Evolutionary conservation across 371 early-diverging fungal species (phyloP).

Genomic region (Apophysomyces sp.): DNA sequence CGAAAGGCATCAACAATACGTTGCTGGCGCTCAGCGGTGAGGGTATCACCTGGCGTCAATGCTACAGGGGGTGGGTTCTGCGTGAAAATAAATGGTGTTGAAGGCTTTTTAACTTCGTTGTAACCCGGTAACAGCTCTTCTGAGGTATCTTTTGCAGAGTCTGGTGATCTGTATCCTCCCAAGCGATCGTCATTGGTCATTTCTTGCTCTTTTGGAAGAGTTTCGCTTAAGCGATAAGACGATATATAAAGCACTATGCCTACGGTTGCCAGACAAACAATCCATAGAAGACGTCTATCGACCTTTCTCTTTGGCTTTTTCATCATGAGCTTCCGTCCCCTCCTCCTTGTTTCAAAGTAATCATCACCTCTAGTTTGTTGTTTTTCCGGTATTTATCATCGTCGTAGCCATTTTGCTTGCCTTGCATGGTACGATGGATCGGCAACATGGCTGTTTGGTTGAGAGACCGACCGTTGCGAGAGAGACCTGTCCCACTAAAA

Average conservation of each 20-base stretch:
- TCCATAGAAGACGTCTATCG: not conserved
- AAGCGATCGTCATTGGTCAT: not conserved
- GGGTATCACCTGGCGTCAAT: slow-evolving; percentile 12
- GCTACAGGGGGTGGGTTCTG: slow-evolving; percentile 24
- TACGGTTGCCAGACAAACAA: not conserved
- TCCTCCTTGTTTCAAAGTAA: not conserved
- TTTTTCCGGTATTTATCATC: slow-evolving; percentile 29
- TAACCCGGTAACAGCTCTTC: not conserved
- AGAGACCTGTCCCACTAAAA: too few relatives aligned
- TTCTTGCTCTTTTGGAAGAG: not conserved
- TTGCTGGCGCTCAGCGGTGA: slow-evolving; percentile 41
- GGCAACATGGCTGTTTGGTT: slow-evolving; percentile 34
- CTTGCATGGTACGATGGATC: slow-evolving; percentile 31
- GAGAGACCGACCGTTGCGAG: not conserved
- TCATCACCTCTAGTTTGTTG: slow-evolving; percentile 11
- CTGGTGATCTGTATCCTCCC: not conserved
- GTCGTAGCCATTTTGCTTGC: slow-evolving; percentile 15
- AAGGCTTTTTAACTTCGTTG: slow-evolving; percentile 1
- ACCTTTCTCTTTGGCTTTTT: not conserved
- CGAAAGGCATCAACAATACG: slow-evolving; percentile 55
- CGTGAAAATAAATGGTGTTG: slow-evolving; percentile 17
- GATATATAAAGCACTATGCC: not conserved
- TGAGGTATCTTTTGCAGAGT: not conserved
- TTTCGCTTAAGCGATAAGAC: not conserved
- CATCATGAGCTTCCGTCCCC: slow-evolving; percentile 1